Evolutionary conservation across 2,329 filamentous ascomycete species (phyloP).

Genomic region (Venturia effusa): DNA sequence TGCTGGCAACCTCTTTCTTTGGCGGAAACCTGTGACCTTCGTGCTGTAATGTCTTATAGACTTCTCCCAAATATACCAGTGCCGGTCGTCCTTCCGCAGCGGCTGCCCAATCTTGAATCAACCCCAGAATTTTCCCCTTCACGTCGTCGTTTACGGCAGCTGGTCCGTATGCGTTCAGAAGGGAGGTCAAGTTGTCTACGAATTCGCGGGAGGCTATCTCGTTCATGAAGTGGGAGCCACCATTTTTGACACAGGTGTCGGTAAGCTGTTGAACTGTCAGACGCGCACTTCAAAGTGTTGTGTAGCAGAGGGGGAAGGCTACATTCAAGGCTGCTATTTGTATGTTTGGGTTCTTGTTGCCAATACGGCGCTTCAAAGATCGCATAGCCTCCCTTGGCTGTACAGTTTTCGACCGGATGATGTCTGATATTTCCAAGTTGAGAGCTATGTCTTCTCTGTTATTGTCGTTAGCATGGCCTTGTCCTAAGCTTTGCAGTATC

Average conservation of each 20-base stretch:
- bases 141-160: constrained; percentile 76
- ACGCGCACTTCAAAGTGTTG: constrained; percentile 14
- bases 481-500: constrained; percentile 12
- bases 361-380: constrained; percentile 84
- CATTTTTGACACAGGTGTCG: constrained; percentile 98
- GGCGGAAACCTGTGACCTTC: constrained; percentile 89
- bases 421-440: constrained; percentile 95
- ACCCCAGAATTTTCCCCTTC: constrained; percentile 77
- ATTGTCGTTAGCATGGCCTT: constrained; percentile 14
- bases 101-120: constrained; percentile 87
- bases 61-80: constrained; percentile 75
- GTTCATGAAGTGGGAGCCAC: constrained; percentile 83
- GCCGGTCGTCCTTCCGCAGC: constrained; percentile 79
- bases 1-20: constrained; percentile 76
- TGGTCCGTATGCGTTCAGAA: constrained; percentile 68
- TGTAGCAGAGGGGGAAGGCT: constrained; percentile 20
- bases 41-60: constrained; percentile 69
- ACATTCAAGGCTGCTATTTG: constrained; percentile 92
- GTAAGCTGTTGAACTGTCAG: constrained; percentile 52
- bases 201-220: constrained; percentile 97
- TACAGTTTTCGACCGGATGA: constrained; percentile 94
- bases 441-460: constrained; percentile 86
- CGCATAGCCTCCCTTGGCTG: constrained; percentile 98
- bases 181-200: constrained; percentile 90
- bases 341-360: constrained; percentile 94